Evolutionary conservation across 2,329 filamentous ascomycete genomes (phyloP), one percentile per base, ranked within the genome.

Genomic region (Fusarium siculi): DNA sequence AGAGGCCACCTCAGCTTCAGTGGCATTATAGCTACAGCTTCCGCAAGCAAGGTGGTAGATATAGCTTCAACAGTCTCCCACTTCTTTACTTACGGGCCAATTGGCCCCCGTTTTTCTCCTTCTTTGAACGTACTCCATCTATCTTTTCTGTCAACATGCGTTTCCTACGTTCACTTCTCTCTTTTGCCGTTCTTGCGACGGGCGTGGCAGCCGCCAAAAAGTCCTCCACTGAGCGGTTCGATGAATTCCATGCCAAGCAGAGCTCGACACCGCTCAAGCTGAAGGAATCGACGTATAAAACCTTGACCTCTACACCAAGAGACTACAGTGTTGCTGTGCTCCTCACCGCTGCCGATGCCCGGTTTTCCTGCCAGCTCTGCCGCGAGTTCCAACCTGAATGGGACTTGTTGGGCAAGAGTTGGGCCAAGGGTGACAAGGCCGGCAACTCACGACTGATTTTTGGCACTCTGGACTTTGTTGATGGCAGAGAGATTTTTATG

Each of bases 381-480:
- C 89, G 91, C 58, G 94, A 97, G 59, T 97, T 99, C 82, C 93
- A 97, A 81, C 93, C 95, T 4, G 96, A 99, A 84, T 99, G 95
- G 93, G 93, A 97, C 62, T 83, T 98, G 60, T 84, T 99, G 61
- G 90, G 90, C 60, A 93, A 91, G 82, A 96, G 93, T 83, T 99
- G 96, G 96, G 87, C 87, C 70, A 94, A 93, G 81, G 95, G 93
- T 12, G 93, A 97, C 82, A 94, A 92, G 85, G 85, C 89, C 66
- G 92, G 87, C 59, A 88, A 93, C 74, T 92, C 91, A 34, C 88
- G 92, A 70, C 78, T 97, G 73, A 81, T 98, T 49, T 97, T 96
- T 83, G 92, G 90, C 30, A 96, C 93, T 11, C 84, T 99, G 77
- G 96, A 99, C 82, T 99, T 99, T 80, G 82, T 87, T 44, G 91